phyloP scores from a whole-genome alignment of 208 protist genomes.

The Leishmania gerbilli region DNA sequence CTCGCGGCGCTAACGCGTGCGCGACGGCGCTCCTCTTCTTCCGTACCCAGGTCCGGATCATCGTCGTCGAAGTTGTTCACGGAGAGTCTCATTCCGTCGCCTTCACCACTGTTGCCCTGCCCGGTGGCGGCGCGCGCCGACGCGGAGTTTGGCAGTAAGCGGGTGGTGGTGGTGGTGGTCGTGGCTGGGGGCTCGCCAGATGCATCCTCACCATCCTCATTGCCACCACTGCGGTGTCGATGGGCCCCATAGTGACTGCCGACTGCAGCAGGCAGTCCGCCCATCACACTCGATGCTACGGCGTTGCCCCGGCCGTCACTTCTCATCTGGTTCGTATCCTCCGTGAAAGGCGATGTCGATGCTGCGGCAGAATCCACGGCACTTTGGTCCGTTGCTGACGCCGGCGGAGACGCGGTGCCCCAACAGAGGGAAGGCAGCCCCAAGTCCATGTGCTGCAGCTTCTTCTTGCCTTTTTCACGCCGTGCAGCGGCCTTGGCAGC shows the following conservation, averaged over 20 bases:
- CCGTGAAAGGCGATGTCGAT: not conserved
- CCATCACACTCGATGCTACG: not conserved
- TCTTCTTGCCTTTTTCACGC: not conserved
- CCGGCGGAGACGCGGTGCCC: not conserved
- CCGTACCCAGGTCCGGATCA: constrained; percentile 15
- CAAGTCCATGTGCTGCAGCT: not conserved
- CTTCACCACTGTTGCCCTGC: too few relatives aligned
- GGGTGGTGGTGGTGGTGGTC: not conserved
- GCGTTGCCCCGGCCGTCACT: not conserved
- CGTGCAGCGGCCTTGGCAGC: not conserved
- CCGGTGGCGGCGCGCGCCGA: not conserved
- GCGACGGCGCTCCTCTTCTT: constrained; percentile 6
- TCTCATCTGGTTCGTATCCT: not conserved
- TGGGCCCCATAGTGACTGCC: not conserved
- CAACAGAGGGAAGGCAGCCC: not conserved
- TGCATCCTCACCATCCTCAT: not conserved
- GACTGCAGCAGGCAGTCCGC: not conserved
- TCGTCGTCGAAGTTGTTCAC: not conserved
- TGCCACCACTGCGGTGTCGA: constrained; percentile 1
- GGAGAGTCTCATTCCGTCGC: not conserved
- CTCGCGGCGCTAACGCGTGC: not conserved
- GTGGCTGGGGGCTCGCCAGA: not conserved
- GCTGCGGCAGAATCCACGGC: not conserved
- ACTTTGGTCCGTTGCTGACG: not conserved
- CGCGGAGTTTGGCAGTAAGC: not conserved